Evolutionary conservation across 441 rosid genomes (phyloP), one percentile per base, ranked within the genome.

Genomic region (Adansonia rubrostipa): DNA sequence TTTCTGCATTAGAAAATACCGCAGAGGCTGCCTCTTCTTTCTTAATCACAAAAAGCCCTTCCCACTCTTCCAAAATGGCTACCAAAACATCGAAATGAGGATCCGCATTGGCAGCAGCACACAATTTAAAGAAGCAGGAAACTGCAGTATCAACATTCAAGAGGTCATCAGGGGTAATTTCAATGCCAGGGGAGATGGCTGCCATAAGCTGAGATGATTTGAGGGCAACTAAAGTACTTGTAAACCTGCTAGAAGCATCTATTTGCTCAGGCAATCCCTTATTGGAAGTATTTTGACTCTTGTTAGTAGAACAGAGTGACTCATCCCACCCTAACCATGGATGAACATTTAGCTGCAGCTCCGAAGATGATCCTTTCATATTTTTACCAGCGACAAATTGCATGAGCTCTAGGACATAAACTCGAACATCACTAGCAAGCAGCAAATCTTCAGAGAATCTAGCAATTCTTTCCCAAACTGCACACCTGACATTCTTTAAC

Each of bases 291-390:
- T 76, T 75, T 80, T 84, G 93, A 47, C 83, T 79, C 76, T 75
- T 88, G 82, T 84, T 87, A 82, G 82, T 84, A 8, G 88, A 67
- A 83, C 73, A 82, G 77, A 91, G 85, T 54, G 82, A 84, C 71
- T 86, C 97, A 70, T 89, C 92, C 86, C 94, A 93, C 60, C 97
- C 94, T 71, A 91, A 93, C 99, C 99, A 97, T 65, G 89, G 96
- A 48, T 85, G 85, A 78, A 92, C 84, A 62, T 85, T 81, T 45
- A 89, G 85, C 44, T 87, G 89, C 50, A 88, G 86, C 83, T 89
- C 93, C 53, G 84, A 76, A 68, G 93, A 86, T 78, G 87, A 82
- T 44, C 94, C 90, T 84, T 89, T 92, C 56, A 85, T 79, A 73
- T 80, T 90, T 81, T 84, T 87, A 73, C 92, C 97, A 1, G 92